Evolutionary conservation across 495 filamentous ascomycete genomes (phyloP), one percentile per base, ranked within the genome.

Genomic region (Neurospora tetraspora): DNA sequence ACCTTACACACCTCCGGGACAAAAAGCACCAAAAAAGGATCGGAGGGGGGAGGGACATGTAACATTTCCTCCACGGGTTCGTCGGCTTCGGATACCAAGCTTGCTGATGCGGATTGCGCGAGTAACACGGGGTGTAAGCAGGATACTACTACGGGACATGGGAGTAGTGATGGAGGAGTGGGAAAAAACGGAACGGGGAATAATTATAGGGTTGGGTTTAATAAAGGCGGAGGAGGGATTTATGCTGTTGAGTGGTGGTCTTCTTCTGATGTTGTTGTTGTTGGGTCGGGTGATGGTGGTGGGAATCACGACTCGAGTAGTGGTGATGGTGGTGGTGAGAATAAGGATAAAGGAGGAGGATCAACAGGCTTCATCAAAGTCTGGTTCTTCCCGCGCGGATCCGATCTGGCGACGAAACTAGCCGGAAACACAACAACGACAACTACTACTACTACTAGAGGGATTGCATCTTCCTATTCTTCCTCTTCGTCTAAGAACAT

Each of bases 361-460:
- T 53, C 45, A 53, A 53, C 45, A 23, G 45, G 45, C 0, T 84
- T 77, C 68, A 92, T 97, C 79, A 88, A 88, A 71, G 87, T 96
- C 71, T 97, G 89, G 88, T 94, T 91, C 86, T 96, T 94, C 79
- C 83, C 91, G 20, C 90, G 92, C 40, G 76, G 76, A 47, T 77
- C 79, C 9, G 85, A 91, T 70, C 43, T 71, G 11, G 68, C 72
- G 34, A 53, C 23, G 14, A 69, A 68, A 1, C 82, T 86, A 23
- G 91, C 92, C 4, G 34, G 68, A 5, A 34, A 20, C 34, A 42
- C 43, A 2, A 34, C 10, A 74, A 76, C 0, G 88, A 90, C 31
- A 34, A 34, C 31, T 34, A 34, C 10, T 74, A 76, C 39, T 89
- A 92, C 74, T 81, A 81, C 31, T 4, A 27, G 7, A 45, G 42